Conservation (phyloP, 208 protist species). For the Acanthamoeba castellanii region DNA sequence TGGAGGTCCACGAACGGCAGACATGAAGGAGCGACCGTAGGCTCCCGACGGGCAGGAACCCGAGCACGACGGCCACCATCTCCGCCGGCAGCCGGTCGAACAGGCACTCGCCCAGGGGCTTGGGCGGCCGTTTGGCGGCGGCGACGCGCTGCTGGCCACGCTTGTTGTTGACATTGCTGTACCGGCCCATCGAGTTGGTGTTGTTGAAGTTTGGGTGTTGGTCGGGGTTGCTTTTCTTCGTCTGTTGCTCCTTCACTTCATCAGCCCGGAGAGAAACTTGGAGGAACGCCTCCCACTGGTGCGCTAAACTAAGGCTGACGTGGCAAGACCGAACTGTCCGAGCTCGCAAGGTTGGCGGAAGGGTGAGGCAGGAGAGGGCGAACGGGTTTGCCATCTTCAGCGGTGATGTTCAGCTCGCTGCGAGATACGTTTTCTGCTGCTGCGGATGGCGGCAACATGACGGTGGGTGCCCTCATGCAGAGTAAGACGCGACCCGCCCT, state of each 20-base stretch:
- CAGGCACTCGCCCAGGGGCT: not conserved
- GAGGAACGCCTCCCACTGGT: no score
- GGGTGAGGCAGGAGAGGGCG: no score
- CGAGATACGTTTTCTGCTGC: not conserved
- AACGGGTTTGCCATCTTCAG: not conserved
- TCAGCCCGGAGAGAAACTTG: no score
- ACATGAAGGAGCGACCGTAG: not conserved
- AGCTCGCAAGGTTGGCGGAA: no score
- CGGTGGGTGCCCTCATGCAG: not conserved
- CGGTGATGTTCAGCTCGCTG: not conserved
- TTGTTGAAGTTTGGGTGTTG: no score
- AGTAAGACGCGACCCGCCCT: not conserved
- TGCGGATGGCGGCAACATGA: not conserved
- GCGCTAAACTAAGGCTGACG: no score
- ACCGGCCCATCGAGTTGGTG: not conserved
- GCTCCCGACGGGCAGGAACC: not conserved
- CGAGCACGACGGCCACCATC: not conserved
- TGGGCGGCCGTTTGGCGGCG: not conserved
- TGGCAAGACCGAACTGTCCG: no score
- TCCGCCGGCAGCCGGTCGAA: slow-evolving; percentile 8
- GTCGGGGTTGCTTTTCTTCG: no score
- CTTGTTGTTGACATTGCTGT: not conserved
- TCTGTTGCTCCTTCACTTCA: no score
- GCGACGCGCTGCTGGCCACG: not conserved
- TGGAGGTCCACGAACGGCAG: not conserved